phyloP scores from a whole-genome alignment of 768 basidiomycete genomes.

The Multifurca ochricompacta region DNA sequence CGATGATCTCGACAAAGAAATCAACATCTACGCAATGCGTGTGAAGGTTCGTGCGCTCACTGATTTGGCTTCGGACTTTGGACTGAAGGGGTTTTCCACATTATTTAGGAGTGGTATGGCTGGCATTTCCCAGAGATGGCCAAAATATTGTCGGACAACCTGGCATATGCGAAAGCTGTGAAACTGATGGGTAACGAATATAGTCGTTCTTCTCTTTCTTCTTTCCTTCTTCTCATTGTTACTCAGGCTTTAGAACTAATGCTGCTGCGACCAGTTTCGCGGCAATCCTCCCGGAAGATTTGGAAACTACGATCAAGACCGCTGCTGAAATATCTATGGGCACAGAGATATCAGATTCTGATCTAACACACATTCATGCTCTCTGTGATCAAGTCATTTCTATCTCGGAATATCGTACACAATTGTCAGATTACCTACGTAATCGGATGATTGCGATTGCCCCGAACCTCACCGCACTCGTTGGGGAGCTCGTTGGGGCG shows the following conservation, averaged over 20 bases:
- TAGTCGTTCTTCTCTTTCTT: background rate
- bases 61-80: background rate
- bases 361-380: conserved; percentile 94
- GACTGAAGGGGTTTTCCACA: background rate
- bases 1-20: conserved; percentile 98
- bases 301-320: conserved; percentile 89
- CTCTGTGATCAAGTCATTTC: conserved; percentile 98
- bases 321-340: conserved; percentile 99
- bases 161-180: conserved; percentile 93
- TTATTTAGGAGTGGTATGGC: conserved; percentile 95
- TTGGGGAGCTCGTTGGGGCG: conserved; percentile 72
- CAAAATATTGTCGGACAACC: conserved; percentile 95
- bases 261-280: conserved; percentile 81
- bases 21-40: conserved; percentile 99
- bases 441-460: conserved; percentile 99
- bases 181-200: conserved; percentile 69
- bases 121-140: conserved; percentile 99
- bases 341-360: conserved; percentile 95
- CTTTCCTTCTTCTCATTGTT: background rate
- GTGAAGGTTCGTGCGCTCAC: conserved; percentile 65
- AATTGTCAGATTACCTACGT: conserved; percentile 92
- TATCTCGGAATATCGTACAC: conserved; percentile 89
- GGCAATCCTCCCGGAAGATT: conserved; percentile 89
- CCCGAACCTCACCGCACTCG: conserved; percentile 85
- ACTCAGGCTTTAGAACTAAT: conserved; percentile 87